Percentiles rank a stretch among this genome's conserved stretches.
Evolutionary conservation across 2,329 filamentous ascomycete genomes (phyloP).

Genomic region (Aureobasidium sp.): DNA sequence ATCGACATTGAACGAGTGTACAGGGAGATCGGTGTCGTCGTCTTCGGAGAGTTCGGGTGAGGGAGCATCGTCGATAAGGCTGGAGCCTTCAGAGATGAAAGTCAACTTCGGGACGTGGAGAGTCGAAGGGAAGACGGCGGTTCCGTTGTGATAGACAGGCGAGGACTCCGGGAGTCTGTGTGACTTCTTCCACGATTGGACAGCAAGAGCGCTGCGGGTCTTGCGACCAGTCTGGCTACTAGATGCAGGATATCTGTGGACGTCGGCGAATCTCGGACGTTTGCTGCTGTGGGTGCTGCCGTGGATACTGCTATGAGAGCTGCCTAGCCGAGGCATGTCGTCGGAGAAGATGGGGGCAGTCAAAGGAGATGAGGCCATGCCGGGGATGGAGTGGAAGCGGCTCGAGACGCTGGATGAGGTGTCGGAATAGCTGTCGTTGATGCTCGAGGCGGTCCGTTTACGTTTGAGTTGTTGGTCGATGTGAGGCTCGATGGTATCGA

Average conservation of each 20-base stretch:
- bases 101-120: slow-evolving; percentile 61
- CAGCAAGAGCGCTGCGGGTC: slow-evolving; percentile 22
- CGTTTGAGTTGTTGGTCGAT: slow-evolving; percentile 70
- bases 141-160: slow-evolving; percentile 68
- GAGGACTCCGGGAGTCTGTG: slow-evolving; percentile 78
- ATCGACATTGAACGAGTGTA: slow-evolving; percentile 60
- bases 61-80: slow-evolving; percentile 54
- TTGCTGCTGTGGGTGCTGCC: slow-evolving; percentile 41
- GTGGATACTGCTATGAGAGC: slow-evolving; percentile 2
- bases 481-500: slow-evolving; percentile 78
- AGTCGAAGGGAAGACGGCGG: slow-evolving; percentile 61
- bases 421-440: slow-evolving; percentile 73
- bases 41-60: slow-evolving; percentile 61
- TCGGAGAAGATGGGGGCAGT: slow-evolving; percentile 80
- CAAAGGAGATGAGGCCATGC: slow-evolving; percentile 76
- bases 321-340: slow-evolving; percentile 60
- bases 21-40: slow-evolving; percentile 72
- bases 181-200: slow-evolving; percentile 64
- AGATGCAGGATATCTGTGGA: slow-evolving; percentile 18
- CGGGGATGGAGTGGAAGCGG: slow-evolving; percentile 57
- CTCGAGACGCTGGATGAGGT: slow-evolving; percentile 80
- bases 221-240: slow-evolving; percentile 24
- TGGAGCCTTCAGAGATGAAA: slow-evolving; percentile 65
- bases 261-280: slow-evolving; percentile 17
- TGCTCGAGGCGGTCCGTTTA: slow-evolving; percentile 55